Evolutionary conservation across 306 rosid genomes (phyloP).

Genomic region (Rosa multiflora): DNA sequence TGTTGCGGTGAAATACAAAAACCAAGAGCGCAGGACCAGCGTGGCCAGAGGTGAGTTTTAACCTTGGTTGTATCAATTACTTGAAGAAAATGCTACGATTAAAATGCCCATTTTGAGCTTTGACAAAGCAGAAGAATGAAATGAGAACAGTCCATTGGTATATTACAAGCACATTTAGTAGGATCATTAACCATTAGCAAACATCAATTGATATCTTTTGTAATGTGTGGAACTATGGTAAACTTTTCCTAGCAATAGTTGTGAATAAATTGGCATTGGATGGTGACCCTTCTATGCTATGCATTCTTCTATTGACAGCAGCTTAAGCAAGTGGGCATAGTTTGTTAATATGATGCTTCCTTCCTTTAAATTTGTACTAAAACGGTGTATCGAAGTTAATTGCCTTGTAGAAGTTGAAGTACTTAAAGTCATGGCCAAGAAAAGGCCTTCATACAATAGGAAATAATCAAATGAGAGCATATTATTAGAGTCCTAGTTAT

Average conservation of each 20-base stretch:
- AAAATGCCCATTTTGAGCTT: background rate
- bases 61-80: background rate
- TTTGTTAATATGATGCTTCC: background rate
- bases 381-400: too few species aligned
- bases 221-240: background rate
- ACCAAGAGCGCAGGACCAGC: constrained; percentile 71
- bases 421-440: constrained; percentile 9
- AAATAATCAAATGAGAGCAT: background rate
- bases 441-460: background rate
- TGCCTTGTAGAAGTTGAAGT: background rate
- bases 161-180: background rate
- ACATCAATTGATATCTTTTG: background rate
- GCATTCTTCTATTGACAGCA: background rate
- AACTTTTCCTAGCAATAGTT: background rate
- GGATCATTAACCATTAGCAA: background rate
- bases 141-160: background rate
- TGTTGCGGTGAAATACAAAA: constrained; percentile 69
- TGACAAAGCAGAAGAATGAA: background rate
- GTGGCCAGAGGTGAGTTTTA: constrained; percentile 57
- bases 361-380: background rate
- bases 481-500: background rate
- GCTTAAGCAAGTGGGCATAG: background rate
- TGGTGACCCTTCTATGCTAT: background rate
- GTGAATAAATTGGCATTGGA: background rate
- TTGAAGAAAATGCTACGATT: background rate